phyloP scores from a whole-genome alignment of 352 stramenopile species.

The Phytopythium oedochilum region DNA sequence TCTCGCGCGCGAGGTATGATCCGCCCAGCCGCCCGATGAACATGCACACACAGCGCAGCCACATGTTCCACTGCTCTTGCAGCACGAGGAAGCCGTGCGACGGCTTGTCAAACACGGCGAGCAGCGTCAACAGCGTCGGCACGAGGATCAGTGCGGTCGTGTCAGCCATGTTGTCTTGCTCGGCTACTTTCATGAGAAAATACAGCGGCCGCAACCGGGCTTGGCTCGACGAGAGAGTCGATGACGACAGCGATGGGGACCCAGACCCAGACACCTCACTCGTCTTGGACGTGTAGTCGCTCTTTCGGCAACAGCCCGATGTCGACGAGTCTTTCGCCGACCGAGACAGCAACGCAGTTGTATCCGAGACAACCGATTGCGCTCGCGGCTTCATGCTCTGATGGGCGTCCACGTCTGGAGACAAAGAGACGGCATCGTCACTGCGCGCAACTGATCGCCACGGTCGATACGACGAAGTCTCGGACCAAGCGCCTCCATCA shows the following conservation, averaged over 20 bases:
- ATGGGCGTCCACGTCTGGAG: background rate
- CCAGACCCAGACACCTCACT: background rate
- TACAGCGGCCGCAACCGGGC: conserved; percentile 62
- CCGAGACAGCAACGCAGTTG: background rate
- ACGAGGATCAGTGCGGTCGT: conserved; percentile 83
- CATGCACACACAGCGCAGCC: conserved; percentile 84
- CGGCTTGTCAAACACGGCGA: conserved; percentile 74
- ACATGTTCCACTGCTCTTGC: conserved; percentile 71
- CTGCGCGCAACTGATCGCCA: background rate
- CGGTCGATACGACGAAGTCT: background rate
- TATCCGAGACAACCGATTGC: background rate
- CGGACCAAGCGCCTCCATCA: background rate
- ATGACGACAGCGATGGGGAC: background rate
- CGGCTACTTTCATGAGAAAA: conserved; percentile 85
- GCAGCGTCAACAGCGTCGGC: conserved; percentile 67
- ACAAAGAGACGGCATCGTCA: background rate
- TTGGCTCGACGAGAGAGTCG: conserved; percentile 9
- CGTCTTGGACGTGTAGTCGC: background rate
- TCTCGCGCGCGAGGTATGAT: conserved; percentile 73
- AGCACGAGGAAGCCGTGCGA: conserved; percentile 53
- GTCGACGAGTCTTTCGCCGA: background rate
- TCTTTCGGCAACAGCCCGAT: background rate
- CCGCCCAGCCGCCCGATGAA: conserved; percentile 71
- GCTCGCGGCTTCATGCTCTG: background rate
- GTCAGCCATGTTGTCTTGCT: conserved; percentile 88